Evolutionary conservation across 495 filamentous ascomycete genomes (phyloP).

Genomic region (Xylaria acuta): DNA sequence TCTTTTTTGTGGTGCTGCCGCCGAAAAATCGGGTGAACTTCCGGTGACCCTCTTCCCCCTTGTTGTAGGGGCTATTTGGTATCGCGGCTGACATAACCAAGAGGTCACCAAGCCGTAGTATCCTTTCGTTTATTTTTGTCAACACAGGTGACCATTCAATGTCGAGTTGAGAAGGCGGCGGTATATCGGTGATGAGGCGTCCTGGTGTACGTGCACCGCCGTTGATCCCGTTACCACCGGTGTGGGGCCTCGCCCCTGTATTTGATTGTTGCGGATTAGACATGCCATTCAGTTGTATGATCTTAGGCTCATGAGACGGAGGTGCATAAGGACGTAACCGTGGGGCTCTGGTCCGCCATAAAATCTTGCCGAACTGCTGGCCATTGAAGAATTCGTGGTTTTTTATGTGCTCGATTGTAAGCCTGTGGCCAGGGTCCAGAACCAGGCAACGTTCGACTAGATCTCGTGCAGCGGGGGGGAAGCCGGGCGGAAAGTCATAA

Average conservation of each 20-base stretch:
- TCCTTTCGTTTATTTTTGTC: conserved; percentile 88
- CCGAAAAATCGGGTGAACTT: conserved; percentile 94
- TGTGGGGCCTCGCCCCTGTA: conserved; percentile 49
- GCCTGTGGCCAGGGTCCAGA: conserved; percentile 81
- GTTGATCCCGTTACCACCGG: conserved; percentile 39
- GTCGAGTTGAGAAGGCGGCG: conserved; percentile 94
- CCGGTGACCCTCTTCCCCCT: conserved; percentile 65
- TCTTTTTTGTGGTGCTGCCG: conserved; percentile 86
- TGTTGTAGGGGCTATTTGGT: conserved; percentile 71
- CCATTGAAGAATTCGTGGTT: conserved; percentile 98
- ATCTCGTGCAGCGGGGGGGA: conserved; percentile 87
- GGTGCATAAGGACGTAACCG: conserved; percentile 86
- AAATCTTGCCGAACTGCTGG: conserved; percentile 77
- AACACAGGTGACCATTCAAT: conserved; percentile 99
- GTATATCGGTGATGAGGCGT: conserved; percentile 91
- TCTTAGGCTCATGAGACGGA: conserved; percentile 72
- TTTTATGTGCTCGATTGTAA: conserved; percentile 97
- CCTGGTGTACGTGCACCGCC: conserved; percentile 61
- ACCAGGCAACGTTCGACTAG: conserved; percentile 92
- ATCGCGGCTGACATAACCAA: conserved; percentile 79
- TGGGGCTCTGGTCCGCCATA: conserved; percentile 94
- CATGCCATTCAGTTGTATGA: conserved; percentile 79
- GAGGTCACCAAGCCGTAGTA: conserved; percentile 91
- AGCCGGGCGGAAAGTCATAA: conserved; percentile 91
- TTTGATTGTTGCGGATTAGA: conserved; percentile 57